phyloP scores from a whole-genome alignment of 495 filamentous ascomycete species.

The Daldinia childiae region DNA sequence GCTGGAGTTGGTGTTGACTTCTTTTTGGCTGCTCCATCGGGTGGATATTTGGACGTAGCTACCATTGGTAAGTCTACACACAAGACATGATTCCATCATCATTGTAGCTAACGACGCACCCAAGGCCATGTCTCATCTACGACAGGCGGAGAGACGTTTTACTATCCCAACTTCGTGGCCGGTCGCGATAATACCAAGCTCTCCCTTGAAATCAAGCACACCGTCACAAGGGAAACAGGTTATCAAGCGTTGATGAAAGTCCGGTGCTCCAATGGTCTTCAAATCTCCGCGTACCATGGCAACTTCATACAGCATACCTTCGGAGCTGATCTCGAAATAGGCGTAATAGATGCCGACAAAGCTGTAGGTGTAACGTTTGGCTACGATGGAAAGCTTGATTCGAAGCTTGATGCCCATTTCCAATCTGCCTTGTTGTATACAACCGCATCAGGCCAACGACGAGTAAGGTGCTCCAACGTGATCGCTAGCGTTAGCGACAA shows the following conservation, averaged over 20 bases:
- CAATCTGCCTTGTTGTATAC: conserved; percentile 95
- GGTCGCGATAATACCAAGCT: conserved; percentile 85
- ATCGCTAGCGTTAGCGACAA: conserved; percentile 91
- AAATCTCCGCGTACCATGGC: conserved; percentile 91
- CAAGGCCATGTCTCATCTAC: conserved; percentile 74
- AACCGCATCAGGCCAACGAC: conserved; percentile 85
- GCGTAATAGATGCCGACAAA: conserved; percentile 91
- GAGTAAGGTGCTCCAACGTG: conserved; percentile 91
- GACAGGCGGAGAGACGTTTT: conserved; percentile 92
- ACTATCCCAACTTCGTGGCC: conserved; percentile 94
- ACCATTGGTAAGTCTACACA: conserved; percentile 76
- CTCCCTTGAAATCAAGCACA: conserved; percentile 85
- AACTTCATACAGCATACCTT: conserved; percentile 97
- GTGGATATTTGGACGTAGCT: conserved; percentile 92
- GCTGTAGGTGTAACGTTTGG: conserved; percentile 90
- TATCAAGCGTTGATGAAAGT: conserved; percentile 99
- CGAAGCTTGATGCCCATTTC: conserved; percentile 97
- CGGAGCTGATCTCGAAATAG: conserved; percentile 94
- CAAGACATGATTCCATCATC: not conserved
- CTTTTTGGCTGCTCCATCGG: conserved; percentile 89
- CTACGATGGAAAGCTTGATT: conserved; percentile 96
- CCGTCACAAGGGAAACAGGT: conserved; percentile 89
- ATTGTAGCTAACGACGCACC: conserved; percentile 31
- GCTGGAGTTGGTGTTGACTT: conserved; percentile 90
- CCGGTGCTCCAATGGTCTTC: conserved; percentile 93